Base-by-base conservation (phyloP, 2,329 filamentous ascomycete genomes). In the Calonectria hawksworthii region DNA sequence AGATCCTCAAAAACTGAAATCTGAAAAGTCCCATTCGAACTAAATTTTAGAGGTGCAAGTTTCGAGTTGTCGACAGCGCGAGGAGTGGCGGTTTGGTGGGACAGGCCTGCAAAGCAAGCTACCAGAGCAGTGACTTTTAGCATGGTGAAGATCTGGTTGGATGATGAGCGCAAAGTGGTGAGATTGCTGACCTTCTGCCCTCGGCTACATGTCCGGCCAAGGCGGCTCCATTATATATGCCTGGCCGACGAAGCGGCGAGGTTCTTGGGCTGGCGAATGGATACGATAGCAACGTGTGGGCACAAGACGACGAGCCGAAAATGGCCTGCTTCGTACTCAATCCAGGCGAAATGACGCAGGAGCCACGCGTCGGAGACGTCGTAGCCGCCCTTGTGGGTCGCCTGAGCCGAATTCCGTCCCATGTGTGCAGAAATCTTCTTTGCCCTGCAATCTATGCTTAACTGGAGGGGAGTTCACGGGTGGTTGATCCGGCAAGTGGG, bases 1-100 rank as follows among this genome's bases (percentile, higher is more conserved):
- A 80, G 73, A 18, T 80, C 78, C 1, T 77, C 79, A 50, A 80
- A 80, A 32, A 80, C 59, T 21, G 78, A 73, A 28, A 80, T 80
- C 70, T 80, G 78, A 30, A 80, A 80, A 18, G 68, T 78, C 3
- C 78, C 78, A 47, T 79, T 74, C 5, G 64, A 70, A 18, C 56
- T 70, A 23, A 80, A 80, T 7, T 74, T 70, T 14, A 80, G 34
- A 1, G 78, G 75, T 16, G 78, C 59, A 16, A 80, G 77, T 10
- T 74, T 51, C 1, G 72, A 54, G 23, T 77, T 79, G 38, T 79
- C 59, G 23, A 75, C 75, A 9, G 70, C 23, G 44, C 74, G 66
- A 56, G 71, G 63, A 26, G 32, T 38, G 32, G 14, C 54, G 1
- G 74, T 56, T 32, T 71, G 77, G 23, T 44, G 36, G 30, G 66